A percentile compares a stretch with the other conserved stretches of the same genome.
Conservation (phyloP, 1,139 yeast species). For the Blastobotrys ciferrii region DNA sequence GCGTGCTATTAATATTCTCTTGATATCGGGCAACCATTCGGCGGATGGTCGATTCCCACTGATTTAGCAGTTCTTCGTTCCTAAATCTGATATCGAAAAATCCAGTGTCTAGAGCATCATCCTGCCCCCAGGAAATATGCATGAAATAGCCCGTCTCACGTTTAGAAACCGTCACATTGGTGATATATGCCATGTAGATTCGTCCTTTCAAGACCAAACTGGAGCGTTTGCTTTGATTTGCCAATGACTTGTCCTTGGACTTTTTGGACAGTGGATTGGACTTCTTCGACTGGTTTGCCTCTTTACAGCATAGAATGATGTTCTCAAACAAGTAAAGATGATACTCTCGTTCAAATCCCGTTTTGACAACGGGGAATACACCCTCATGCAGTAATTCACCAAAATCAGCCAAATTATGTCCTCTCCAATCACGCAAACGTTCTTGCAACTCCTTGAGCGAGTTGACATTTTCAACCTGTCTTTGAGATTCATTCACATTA, state of each 20-base stretch:
- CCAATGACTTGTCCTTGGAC: constrained; percentile 23
- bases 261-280: constrained; percentile 31
- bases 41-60: constrained; percentile 37
- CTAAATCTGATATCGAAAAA: constrained; percentile 38
- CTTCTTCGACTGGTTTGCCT: constrained; percentile 35
- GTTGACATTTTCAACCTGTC: constrained; percentile 84
- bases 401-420: constrained; percentile 77
- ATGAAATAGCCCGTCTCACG: constrained; percentile 33
- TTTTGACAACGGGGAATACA: constrained; percentile 67
- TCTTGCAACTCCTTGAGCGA: constrained; percentile 65
- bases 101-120: constrained; percentile 38
- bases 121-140: constrained; percentile 39
- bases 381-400: constrained; percentile 85
- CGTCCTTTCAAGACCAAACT: constrained; percentile 42
- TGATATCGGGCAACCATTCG: constrained; percentile 30
- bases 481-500: constrained; percentile 88
- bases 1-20: constrained; percentile 16
- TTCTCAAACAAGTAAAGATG: constrained; percentile 86
- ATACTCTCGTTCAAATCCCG: constrained; percentile 82
- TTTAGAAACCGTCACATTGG: constrained; percentile 32
- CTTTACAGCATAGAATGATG: constrained; percentile 77
- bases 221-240: constrained; percentile 25
- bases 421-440: constrained; percentile 88
- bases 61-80: constrained; percentile 36
- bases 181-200: constrained; percentile 41